A percentile compares a stretch with the other conserved stretches of the same genome.
phyloP scores from a whole-genome alignment of 2,329 filamentous ascomycete genomes.

The Monilinia laxa region DNA sequence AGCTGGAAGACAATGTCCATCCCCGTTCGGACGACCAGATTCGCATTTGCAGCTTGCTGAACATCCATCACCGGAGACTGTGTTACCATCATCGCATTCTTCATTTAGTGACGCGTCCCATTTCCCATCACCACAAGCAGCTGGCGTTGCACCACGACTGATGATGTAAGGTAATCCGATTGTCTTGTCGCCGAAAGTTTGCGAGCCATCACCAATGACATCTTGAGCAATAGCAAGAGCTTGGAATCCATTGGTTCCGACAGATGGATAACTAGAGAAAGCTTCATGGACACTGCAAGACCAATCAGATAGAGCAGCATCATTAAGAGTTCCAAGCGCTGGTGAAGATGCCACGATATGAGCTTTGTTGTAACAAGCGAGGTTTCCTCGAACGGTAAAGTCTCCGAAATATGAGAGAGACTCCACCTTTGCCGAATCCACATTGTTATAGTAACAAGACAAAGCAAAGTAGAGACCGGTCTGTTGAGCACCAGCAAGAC shows the following conservation, averaged over 20 bases:
- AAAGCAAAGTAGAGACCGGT: conserved; percentile 46
- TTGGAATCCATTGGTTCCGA: conserved; percentile 42
- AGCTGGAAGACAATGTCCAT: conserved; percentile 31
- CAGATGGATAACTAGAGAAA: conserved; percentile 43
- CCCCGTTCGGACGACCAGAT: conserved; percentile 37
- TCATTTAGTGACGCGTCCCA: conserved; percentile 42
- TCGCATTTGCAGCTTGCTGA: conserved; percentile 44
- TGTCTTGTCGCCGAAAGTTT: conserved; percentile 42
- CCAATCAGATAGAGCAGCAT: conserved; percentile 45
- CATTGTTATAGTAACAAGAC: conserved; percentile 45
- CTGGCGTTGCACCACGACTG: conserved; percentile 44
- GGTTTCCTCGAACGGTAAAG: conserved; percentile 44
- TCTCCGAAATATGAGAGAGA: conserved; percentile 42
- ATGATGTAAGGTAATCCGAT: conserved; percentile 47
- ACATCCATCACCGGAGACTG: conserved; percentile 41
- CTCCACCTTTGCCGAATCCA: conserved; percentile 34
- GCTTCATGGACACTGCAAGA: conserved; percentile 47
- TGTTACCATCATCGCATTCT: conserved; percentile 47
- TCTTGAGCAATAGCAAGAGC: conserved; percentile 45
- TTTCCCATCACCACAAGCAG: conserved; percentile 45
- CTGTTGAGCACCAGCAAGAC: conserved; percentile 27
- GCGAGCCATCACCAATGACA: conserved; percentile 41
- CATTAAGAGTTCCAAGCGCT: conserved; percentile 41
- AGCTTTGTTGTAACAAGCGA: conserved; percentile 45
- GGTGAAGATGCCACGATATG: conserved; percentile 44